Evolutionary conservation across 2,329 filamentous ascomycete species (phyloP).

Genomic region (Aspergillus neoniger): DNA sequence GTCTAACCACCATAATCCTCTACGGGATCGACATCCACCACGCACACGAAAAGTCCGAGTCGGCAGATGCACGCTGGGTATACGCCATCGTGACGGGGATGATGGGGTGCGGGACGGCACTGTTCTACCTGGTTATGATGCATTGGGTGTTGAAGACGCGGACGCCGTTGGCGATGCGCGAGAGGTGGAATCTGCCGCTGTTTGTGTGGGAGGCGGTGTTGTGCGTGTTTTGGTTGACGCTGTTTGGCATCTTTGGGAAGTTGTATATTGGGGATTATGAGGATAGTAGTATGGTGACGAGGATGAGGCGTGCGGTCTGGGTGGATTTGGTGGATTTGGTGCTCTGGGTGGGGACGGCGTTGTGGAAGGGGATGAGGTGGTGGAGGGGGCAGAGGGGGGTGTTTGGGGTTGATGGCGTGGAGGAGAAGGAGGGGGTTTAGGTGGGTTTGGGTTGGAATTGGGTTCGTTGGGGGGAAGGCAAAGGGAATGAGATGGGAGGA

Average conservation of each 20-base stretch:
- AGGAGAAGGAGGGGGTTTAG: constrained; percentile 28
- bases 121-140: constrained; percentile 65
- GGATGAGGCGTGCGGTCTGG: constrained; percentile 89
- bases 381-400: constrained; percentile 26
- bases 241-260: constrained; percentile 81
- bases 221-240: constrained; percentile 75
- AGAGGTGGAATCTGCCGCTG: constrained; percentile 36
- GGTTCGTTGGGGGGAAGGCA: neutral
- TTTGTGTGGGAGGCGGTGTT: constrained; percentile 72
- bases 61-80: constrained; percentile 71
- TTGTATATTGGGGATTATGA: constrained; percentile 65
- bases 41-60: constrained; percentile 48
- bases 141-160: constrained; percentile 38
- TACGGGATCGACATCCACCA: constrained; percentile 67
- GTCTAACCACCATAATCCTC: constrained; percentile 73
- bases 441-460: neutral
- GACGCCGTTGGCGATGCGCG: constrained; percentile 35
- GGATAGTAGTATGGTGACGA: constrained; percentile 49
- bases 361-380: constrained; percentile 40
- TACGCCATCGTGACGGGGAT: constrained; percentile 73
- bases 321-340: constrained; percentile 73
- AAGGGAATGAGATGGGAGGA: neutral
- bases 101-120: constrained; percentile 64
- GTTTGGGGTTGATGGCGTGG: constrained; percentile 13
- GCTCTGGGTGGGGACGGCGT: constrained; percentile 70